Percentiles rank a stretch among this genome's conserved stretches.
These are phyloP conservation scores for Colletotrichum caudatum DNA, from an alignment of 2,329 filamentous ascomycete species.

Conservation along the genomic window DNA sequence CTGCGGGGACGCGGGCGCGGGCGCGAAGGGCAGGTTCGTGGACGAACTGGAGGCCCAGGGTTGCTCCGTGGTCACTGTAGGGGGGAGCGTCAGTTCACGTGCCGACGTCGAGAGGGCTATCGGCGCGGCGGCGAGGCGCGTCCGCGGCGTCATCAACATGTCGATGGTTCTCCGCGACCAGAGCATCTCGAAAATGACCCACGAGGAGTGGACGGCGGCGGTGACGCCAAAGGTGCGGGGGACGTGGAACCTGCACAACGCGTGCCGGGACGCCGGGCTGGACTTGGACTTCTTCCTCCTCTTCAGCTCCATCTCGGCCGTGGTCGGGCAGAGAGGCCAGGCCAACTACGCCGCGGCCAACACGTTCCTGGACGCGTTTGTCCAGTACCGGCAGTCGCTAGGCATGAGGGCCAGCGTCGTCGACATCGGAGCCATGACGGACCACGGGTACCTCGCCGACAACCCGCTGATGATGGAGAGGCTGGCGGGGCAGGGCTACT, in stretches of 20 bases:
- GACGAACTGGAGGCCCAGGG: constrained; percentile 11
- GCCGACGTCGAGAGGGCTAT: constrained; percentile 47
- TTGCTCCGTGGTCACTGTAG: not conserved
- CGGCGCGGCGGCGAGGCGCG: constrained; percentile 41
- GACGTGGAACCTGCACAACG: constrained; percentile 53
- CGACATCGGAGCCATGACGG: constrained; percentile 52
- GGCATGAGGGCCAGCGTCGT: constrained; percentile 54
- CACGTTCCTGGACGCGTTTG: constrained; percentile 55
- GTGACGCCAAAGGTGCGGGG: constrained; percentile 50
- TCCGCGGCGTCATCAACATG: constrained; percentile 56
- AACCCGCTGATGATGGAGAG: constrained; percentile 38
- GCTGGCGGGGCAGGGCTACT: constrained; percentile 18
- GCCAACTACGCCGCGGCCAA: constrained; percentile 57
- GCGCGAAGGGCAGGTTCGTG: not conserved
- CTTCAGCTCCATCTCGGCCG: constrained; percentile 46
- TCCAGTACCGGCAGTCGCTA: constrained; percentile 49
- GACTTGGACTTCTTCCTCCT: constrained; percentile 49
- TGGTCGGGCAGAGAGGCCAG: constrained; percentile 52
- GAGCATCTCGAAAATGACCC: constrained; percentile 49
- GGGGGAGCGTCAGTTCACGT: constrained; percentile 17
- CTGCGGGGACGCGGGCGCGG: constrained; percentile 3
- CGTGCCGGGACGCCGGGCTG: constrained; percentile 40
- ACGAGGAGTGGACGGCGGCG: constrained; percentile 47
- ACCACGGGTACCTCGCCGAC: constrained; percentile 51
- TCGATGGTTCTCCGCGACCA: constrained; percentile 51